Evolutionary conservation across 768 basidiomycete species (phyloP).

Genomic region (Cyclocybe cylindracea): DNA sequence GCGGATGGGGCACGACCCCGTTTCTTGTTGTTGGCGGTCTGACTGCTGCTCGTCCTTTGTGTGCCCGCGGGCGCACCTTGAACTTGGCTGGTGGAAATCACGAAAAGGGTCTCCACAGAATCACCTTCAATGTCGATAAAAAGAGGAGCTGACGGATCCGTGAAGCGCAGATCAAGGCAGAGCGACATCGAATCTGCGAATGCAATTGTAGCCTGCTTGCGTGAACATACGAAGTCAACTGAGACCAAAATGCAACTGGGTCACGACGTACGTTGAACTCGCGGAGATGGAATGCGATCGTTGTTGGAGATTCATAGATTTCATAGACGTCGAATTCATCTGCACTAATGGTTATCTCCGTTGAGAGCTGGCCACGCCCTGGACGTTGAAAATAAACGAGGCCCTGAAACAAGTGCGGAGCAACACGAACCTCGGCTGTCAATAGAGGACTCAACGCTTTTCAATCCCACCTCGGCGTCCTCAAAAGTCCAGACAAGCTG

Average conservation of each 20-base stretch:
- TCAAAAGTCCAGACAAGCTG: constrained; percentile 83
- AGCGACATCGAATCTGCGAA: constrained; percentile 74
- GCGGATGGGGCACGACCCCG: constrained; percentile 45
- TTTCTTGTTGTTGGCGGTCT: constrained; percentile 32
- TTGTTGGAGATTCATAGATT: constrained; percentile 59
- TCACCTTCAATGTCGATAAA: constrained; percentile 78
- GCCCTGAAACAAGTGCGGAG: neutral
- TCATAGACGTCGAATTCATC: constrained; percentile 85
- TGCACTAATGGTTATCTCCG: constrained; percentile 73
- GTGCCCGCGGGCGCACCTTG: constrained; percentile 31
- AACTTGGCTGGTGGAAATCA: constrained; percentile 75
- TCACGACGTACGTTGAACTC: constrained; percentile 70
- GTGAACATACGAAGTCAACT: neutral
- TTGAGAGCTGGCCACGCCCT: constrained; percentile 68
- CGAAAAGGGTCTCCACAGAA: constrained; percentile 64
- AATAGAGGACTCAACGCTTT: constrained; percentile 64
- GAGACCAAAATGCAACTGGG: neutral
- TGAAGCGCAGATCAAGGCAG: constrained; percentile 72
- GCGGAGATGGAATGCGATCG: constrained; percentile 77
- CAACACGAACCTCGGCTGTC: constrained; percentile 58
- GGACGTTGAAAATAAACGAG: neutral
- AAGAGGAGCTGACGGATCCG: constrained; percentile 71
- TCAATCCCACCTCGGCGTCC: constrained; percentile 65
- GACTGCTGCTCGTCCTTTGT: constrained; percentile 16
- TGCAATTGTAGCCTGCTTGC: constrained; percentile 73